Percentiles rank a stretch among this genome's conserved stretches.
Evolutionary conservation across 2,329 filamentous ascomycete species (phyloP).

Genomic region (Penicillium sp.): DNA sequence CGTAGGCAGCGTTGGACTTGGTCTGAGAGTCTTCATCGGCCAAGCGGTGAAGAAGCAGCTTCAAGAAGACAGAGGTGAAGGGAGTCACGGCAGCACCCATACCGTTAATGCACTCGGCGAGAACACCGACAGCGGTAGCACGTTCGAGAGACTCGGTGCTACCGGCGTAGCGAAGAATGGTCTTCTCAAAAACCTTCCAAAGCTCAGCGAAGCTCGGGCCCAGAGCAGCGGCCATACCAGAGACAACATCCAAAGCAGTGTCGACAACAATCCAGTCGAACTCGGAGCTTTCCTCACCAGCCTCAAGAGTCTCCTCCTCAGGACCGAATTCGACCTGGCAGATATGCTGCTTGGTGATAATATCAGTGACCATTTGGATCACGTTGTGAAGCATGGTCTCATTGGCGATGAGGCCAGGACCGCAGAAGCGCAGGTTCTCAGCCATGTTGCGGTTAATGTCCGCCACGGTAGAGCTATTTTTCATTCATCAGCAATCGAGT

Average conservation of each 20-base stretch:
- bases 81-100: slow-evolving; percentile 80
- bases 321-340: slow-evolving; percentile 89
- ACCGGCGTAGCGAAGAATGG: slow-evolving; percentile 80
- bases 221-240: slow-evolving; percentile 77
- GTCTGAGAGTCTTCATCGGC: slow-evolving; percentile 87
- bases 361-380: slow-evolving; percentile 69
- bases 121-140: slow-evolving; percentile 83
- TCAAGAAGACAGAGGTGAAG: slow-evolving; percentile 73
- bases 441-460: slow-evolving; percentile 94
- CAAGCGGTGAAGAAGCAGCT: slow-evolving; percentile 79
- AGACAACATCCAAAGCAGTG: slow-evolving; percentile 86
- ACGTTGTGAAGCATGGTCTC: slow-evolving; percentile 72
- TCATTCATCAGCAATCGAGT: slow-evolving; percentile 35
- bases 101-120: slow-evolving; percentile 85
- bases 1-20: slow-evolving; percentile 94
- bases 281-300: slow-evolving; percentile 78
- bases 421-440: slow-evolving; percentile 85
- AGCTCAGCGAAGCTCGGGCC: slow-evolving; percentile 79
- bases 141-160: slow-evolving; percentile 85
- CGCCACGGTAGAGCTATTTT: slow-evolving; percentile 73
- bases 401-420: slow-evolving; percentile 77
- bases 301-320: slow-evolving; percentile 72
- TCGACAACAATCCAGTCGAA: slow-evolving; percentile 98
- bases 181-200: slow-evolving; percentile 96
- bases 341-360: slow-evolving; percentile 86